phyloP scores from a whole-genome alignment of 2,329 filamentous ascomycete species.

The Cladosporium austrohemisphaericum region DNA sequence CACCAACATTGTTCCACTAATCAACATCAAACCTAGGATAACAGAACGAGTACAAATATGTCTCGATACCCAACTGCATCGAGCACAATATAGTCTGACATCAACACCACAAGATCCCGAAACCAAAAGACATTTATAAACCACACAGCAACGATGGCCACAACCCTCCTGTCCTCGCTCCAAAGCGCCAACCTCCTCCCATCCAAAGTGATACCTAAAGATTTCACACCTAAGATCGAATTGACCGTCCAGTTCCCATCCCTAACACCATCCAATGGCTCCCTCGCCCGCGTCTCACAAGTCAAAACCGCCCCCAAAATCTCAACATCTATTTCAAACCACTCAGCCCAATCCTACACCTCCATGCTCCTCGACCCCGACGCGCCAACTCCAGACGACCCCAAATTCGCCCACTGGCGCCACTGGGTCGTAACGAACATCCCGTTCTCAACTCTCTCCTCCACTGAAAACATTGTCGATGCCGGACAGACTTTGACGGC shows the following conservation, averaged over 20 bases:
- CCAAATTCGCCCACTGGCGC: slow-evolving; percentile 54
- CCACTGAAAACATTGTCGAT: slow-evolving; percentile 1
- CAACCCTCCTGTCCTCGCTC: slow-evolving; percentile 26
- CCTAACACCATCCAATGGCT: slow-evolving; percentile 38
- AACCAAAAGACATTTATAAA: no score
- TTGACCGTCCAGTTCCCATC: slow-evolving; percentile 20
- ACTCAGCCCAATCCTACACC: slow-evolving; percentile 42
- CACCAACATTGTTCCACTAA: no score
- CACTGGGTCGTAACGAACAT: slow-evolving; percentile 47
- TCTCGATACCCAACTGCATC: no score
- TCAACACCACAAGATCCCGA: no score
- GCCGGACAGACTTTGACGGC: slow-evolving; percentile 28
- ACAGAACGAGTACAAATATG: no score
- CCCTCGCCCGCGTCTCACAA: slow-evolving; percentile 35
- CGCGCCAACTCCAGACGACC: slow-evolving; percentile 53
- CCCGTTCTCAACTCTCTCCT: slow-evolving; percentile 3
- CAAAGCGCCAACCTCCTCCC: slow-evolving; percentile 29
- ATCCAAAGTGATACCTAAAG: slow-evolving; percentile 38
- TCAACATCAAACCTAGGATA: no score
- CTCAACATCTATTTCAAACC: slow-evolving; percentile 29
- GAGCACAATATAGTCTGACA: no score
- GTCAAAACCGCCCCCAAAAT: slow-evolving; percentile 22
- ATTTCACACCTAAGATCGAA: slow-evolving; percentile 39
- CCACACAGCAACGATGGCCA: no score
- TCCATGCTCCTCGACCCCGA: slow-evolving; percentile 53